Conservation (phyloP, 352 stramenopile species). For the Pythium coloratum region DNA sequence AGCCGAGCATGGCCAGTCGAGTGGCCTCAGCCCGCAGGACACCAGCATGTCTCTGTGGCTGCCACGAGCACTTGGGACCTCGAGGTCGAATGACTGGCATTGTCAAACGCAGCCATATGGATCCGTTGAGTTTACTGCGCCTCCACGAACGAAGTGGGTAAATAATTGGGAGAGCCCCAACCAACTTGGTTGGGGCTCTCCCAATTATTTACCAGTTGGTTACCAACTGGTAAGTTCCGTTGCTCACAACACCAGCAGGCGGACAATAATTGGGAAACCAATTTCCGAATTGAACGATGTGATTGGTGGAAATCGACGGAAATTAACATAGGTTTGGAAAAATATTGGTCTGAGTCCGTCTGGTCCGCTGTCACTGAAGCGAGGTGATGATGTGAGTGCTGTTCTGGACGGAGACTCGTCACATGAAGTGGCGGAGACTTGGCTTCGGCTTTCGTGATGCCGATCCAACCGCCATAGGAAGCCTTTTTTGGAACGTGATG, state of each 20-base stretch:
- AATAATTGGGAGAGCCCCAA: too few species aligned
- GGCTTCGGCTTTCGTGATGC: constrained; percentile 2
- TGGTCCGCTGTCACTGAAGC: background rate
- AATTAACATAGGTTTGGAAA: too few species aligned
- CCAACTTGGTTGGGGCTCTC: background rate
- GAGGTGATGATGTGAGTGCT: background rate
- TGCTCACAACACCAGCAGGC: background rate
- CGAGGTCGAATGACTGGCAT: too few species aligned
- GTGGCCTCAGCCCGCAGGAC: too few species aligned
- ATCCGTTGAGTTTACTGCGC: too few species aligned
- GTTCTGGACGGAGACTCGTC: background rate
- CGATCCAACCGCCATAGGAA: background rate
- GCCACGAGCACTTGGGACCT: too few species aligned
- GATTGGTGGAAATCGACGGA: too few species aligned
- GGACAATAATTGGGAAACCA: background rate
- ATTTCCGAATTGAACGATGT: background rate
- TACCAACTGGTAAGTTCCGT: background rate
- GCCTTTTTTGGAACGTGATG: constrained; percentile 5
- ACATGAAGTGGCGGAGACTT: background rate
- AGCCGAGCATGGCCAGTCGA: too few species aligned
- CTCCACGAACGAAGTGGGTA: too few species aligned
- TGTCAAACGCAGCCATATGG: too few species aligned
- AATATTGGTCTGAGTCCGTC: background rate
- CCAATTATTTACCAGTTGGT: too few species aligned
- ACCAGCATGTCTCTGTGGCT: too few species aligned